Evolutionary conservation across 306 rosid species (phyloP).

Genomic region (Gastrolobium bilobum): DNA sequence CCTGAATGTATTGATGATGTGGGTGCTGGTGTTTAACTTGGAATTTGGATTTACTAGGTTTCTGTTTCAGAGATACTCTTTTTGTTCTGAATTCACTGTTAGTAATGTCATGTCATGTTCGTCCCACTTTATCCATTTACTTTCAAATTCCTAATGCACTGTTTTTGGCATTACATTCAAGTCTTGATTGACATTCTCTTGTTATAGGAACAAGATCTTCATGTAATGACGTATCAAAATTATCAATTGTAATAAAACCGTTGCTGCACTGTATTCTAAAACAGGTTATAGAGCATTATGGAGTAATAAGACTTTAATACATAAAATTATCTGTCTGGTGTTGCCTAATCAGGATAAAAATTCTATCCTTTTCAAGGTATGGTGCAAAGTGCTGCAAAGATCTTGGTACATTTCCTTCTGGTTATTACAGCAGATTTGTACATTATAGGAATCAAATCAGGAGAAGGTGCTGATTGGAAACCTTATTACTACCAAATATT

Average conservation of each 20-base stretch:
- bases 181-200: slow-evolving; percentile 15
- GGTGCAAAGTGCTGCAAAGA: slow-evolving; percentile 39
- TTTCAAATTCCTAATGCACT: slow-evolving; percentile 9
- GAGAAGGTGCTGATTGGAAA: slow-evolving; percentile 45
- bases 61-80: slow-evolving; percentile 34
- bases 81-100: slow-evolving; percentile 40
- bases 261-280: slow-evolving; percentile 1
- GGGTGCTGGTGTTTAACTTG: slow-evolving; percentile 28
- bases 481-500: slow-evolving; percentile 51
- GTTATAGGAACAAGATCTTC: slow-evolving; percentile 28
- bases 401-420: slow-evolving; percentile 36
- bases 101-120: slow-evolving; percentile 21
- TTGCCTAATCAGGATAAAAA: slow-evolving; percentile 43
- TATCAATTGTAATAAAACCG: slow-evolving; percentile 15
- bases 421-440: slow-evolving; percentile 21
- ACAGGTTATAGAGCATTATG: slow-evolving; percentile 16
- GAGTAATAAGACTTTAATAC: neutral
- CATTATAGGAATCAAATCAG: slow-evolving; percentile 32
- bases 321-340: slow-evolving; percentile 44
- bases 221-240: neutral
- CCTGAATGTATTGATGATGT: slow-evolving; percentile 30
- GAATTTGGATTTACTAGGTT: slow-evolving; percentile 45
- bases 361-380: slow-evolving; percentile 14
- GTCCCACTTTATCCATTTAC: neutral
- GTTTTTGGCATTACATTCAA: neutral